Conservation (phyloP, 2,329 filamentous ascomycete species). For the Penicillium sp. region DNA sequence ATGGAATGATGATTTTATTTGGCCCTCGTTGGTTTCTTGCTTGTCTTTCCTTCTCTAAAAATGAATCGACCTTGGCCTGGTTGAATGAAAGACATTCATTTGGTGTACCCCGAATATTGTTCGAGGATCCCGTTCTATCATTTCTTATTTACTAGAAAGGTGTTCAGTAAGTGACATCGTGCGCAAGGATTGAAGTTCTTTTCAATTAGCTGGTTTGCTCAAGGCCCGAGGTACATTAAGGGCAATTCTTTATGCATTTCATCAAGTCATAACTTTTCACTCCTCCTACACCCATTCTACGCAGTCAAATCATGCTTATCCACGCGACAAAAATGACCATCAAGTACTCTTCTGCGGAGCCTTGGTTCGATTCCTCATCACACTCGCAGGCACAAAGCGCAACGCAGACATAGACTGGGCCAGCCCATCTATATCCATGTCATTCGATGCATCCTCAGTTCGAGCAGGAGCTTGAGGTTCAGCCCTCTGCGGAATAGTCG, state of each 20-base stretch:
- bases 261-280: not conserved
- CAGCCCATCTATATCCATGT: conserved; percentile 46
- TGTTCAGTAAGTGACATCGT: not conserved
- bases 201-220: not conserved
- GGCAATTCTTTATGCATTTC: not conserved
- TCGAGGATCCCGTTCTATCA: not conserved
- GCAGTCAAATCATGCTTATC: not conserved
- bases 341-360: conserved; percentile 23
- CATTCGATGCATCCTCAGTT: conserved; percentile 19
- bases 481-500: conserved; percentile 17
- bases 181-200: not conserved
- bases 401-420: conserved; percentile 53
- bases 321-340: not conserved
- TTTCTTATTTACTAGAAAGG: not conserved
- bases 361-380: conserved; percentile 40
- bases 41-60: conserved; percentile 3
- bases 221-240: not conserved
- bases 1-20: conserved; percentile 10
- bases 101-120: not conserved
- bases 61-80: conserved; percentile 8
- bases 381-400: conserved; percentile 52
- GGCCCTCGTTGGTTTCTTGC: not conserved
- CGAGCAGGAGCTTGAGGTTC: conserved; percentile 1
- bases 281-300: not conserved
- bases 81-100: not conserved